phyloP scores from a whole-genome alignment of 768 basidiomycete species.

The Polyporus arcularius region DNA sequence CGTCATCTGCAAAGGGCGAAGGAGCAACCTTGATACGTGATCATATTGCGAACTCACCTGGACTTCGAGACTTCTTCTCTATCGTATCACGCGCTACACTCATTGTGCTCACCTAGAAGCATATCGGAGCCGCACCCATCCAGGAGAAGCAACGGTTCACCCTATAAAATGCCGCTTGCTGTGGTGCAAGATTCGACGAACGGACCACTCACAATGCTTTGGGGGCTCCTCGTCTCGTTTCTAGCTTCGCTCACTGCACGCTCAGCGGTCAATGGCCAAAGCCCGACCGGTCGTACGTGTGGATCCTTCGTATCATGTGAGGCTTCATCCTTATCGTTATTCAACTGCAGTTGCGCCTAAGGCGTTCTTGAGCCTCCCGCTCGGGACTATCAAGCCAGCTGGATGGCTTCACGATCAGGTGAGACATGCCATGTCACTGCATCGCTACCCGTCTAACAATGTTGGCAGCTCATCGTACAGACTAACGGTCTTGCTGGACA shows the following conservation, averaged over 20 bases:
- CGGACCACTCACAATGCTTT: slow-evolving; percentile 13
- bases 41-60: slow-evolving; percentile 14
- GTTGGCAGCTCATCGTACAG: slow-evolving; percentile 32
- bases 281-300: slow-evolving; percentile 10
- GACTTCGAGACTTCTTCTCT: neutral
- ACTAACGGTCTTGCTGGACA: slow-evolving; percentile 38
- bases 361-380: slow-evolving; percentile 31
- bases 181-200: neutral
- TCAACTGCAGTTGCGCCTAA: slow-evolving; percentile 29
- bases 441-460: neutral
- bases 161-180: slow-evolving; percentile 14
- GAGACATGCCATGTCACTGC: neutral
- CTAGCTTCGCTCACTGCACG: slow-evolving; percentile 4
- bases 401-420: slow-evolving; percentile 36
- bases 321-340: neutral
- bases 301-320: neutral
- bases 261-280: slow-evolving; percentile 3
- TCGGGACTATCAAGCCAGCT: slow-evolving; percentile 31
- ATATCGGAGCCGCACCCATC: neutral
- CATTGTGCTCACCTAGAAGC: neutral
- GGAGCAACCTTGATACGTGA: slow-evolving; percentile 11
- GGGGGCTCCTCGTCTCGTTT: slow-evolving; percentile 7
- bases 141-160: neutral
- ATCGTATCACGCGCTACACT: slow-evolving; percentile 15
- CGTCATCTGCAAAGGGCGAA: neutral